Percentiles rank a stretch among this genome's conserved stretches.
Conservation (phyloP, 1,284 basidiomycete species). For the Cutaneotrichosporon sp. region DNA sequence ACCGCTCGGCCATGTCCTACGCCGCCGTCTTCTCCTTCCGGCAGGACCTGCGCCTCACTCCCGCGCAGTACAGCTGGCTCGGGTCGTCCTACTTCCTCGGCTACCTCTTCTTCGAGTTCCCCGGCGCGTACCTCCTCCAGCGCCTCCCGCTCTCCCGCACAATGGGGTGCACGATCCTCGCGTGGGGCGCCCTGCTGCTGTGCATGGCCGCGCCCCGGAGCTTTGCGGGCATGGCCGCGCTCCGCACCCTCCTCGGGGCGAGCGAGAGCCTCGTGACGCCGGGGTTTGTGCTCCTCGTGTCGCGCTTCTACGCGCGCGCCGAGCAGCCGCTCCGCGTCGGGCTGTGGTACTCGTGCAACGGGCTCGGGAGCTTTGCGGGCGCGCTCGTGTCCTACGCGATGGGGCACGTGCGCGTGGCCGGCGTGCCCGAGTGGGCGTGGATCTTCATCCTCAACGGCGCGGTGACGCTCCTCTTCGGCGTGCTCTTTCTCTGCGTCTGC, state of each 20-base stretch:
- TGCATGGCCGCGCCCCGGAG: constrained; percentile 44
- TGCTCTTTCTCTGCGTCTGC: constrained; percentile 35
- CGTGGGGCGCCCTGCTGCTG: constrained; percentile 49
- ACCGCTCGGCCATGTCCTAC: constrained; percentile 49
- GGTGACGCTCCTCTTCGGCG: constrained; percentile 39
- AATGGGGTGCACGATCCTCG: constrained; percentile 33
- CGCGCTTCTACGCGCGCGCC: constrained; percentile 45
- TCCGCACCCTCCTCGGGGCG: constrained; percentile 45
- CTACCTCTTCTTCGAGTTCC: constrained; percentile 40
- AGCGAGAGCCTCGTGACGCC: constrained; percentile 49
- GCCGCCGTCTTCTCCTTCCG: constrained; percentile 48
- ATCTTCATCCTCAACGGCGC: constrained; percentile 44
- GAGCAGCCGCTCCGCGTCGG: constrained; percentile 47
- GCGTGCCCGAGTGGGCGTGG: constrained; percentile 38
- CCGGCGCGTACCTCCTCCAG: constrained; percentile 36
- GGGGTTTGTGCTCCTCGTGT: constrained; percentile 48
- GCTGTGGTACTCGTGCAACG: constrained; percentile 46
- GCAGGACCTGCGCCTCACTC: constrained; percentile 37
- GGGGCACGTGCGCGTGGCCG: constrained; percentile 33
- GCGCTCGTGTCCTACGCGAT: constrained; percentile 43
- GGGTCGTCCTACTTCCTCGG: constrained; percentile 35
- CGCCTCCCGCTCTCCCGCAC: constrained; percentile 36
- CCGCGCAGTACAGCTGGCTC: constrained; percentile 38
- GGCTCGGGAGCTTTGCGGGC: constrained; percentile 37
- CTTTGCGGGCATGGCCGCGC: constrained; percentile 42